phyloP scores from a whole-genome alignment of 495 filamentous ascomycete genomes.

The Penicillium maclennaniae region DNA sequence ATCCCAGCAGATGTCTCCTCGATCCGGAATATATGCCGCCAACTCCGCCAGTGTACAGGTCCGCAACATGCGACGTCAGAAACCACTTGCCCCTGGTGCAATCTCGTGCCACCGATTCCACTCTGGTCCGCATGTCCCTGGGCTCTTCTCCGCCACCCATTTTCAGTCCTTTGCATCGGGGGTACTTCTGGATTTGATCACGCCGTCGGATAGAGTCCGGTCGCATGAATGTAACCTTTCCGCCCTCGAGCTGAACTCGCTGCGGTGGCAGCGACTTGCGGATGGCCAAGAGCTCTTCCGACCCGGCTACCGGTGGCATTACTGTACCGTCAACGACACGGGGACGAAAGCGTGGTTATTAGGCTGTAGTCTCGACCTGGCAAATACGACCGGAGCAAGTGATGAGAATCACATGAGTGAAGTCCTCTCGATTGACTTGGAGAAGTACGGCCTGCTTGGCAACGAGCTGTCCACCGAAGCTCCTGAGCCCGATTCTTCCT shows the following conservation, averaged over 20 bases:
- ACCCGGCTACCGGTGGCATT: slow-evolving; percentile 89
- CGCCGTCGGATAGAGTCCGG: slow-evolving; percentile 78
- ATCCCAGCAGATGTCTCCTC: slow-evolving; percentile 40
- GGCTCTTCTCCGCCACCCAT: slow-evolving; percentile 82
- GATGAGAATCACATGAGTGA: slow-evolving; percentile 91
- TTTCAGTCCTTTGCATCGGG: slow-evolving; percentile 94
- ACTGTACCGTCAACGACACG: slow-evolving; percentile 88
- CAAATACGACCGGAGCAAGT: slow-evolving; percentile 45
- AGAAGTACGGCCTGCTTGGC: slow-evolving; percentile 79
- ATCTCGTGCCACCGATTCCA: slow-evolving; percentile 86
- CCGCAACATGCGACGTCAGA: slow-evolving; percentile 64
- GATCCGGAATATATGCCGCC: slow-evolving; percentile 75
- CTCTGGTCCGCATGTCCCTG: slow-evolving; percentile 82
- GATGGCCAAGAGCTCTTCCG: slow-evolving; percentile 91
- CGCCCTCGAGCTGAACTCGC: slow-evolving; percentile 74
- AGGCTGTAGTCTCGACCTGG: slow-evolving; percentile 74
- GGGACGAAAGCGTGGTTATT: slow-evolving; percentile 95
- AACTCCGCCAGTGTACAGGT: slow-evolving; percentile 87
- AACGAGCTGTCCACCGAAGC: slow-evolving; percentile 65
- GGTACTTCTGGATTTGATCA: slow-evolving; percentile 87
- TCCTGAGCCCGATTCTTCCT: slow-evolving; percentile 52
- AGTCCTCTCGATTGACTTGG: slow-evolving; percentile 85
- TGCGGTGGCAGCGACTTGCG: slow-evolving; percentile 90
- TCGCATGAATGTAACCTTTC: slow-evolving; percentile 86
- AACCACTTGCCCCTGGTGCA: slow-evolving; percentile 77